Evolutionary conservation across 1,139 yeast genomes (phyloP).

Genomic region (Lodderomyces pseudojiufengensis): DNA sequence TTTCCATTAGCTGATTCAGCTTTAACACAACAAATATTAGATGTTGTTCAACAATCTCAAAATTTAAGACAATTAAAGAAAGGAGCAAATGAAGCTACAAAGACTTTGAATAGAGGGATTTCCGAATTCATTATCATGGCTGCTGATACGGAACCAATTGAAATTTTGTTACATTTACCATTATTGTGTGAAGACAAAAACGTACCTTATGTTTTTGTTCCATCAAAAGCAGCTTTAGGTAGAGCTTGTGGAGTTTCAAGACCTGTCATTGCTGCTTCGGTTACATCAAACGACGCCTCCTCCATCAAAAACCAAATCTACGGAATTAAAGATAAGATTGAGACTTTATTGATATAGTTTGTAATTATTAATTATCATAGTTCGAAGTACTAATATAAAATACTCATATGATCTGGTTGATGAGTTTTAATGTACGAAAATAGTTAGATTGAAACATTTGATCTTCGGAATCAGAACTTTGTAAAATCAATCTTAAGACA

Average conservation of each 20-base stretch:
- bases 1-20: constrained; percentile 98
- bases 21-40: constrained; percentile 93
- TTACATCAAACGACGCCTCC: constrained; percentile 97
- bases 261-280: constrained; percentile 98
- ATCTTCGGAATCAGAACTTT: no score
- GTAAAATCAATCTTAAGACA: no score
- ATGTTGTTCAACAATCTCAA: constrained; percentile 96
- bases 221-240: constrained; percentile 97
- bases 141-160: constrained; percentile 99
- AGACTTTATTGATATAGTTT: constrained; percentile 78
- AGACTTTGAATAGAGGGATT: constrained; percentile 99
- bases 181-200: constrained; percentile 98
- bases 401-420: no score
- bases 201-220: constrained; percentile 98
- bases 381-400: neutral
- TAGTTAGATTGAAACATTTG: no score
- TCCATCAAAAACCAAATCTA: constrained; percentile 96
- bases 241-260: constrained; percentile 99
- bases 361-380: neutral
- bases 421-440: neutral
- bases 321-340: constrained; percentile 98
- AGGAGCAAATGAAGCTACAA: constrained; percentile 99
- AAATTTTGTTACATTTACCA: constrained; percentile 95
- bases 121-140: constrained; percentile 99
- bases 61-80: constrained; percentile 97